Conservation (phyloP, 148 eudicot species). For the Fagopyrum esculentum region DNA sequence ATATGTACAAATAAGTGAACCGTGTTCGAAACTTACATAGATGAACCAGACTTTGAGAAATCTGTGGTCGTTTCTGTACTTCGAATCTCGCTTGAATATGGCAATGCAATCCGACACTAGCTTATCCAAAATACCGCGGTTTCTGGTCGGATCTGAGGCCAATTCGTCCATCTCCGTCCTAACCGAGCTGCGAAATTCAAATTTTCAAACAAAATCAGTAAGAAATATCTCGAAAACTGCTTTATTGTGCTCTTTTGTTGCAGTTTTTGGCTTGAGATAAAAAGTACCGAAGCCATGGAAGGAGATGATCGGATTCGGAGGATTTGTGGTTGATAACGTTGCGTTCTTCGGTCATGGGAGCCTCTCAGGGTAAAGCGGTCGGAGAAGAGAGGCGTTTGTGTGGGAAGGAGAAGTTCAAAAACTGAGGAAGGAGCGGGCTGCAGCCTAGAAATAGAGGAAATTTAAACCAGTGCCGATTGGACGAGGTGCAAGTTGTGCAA, state of each 20-base stretch:
- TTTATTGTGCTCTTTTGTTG: not conserved
- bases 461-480: not conserved
- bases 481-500: not conserved
- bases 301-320: conserved; percentile 47
- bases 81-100: conserved; percentile 45
- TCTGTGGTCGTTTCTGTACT: conserved; percentile 59
- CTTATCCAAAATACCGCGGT: conserved; percentile 27
- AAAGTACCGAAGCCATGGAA: conserved; percentile 48
- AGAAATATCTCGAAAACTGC: not conserved
- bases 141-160: conserved; percentile 17
- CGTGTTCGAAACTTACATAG: conserved; percentile 35
- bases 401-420: not conserved
- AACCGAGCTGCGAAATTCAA: conserved; percentile 41
- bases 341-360: conserved; percentile 7
- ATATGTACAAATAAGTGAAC: not conserved
- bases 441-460: not conserved
- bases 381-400: conserved; percentile 3
- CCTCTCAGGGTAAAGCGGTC: not conserved
- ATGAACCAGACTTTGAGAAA: conserved; percentile 91
- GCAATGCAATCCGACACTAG: conserved; percentile 43
- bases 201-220: not conserved
- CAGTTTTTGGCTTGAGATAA: conserved; percentile 1
- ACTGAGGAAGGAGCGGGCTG: not conserved
- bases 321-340: conserved; percentile 11
- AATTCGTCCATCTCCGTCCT: conserved; percentile 28